Base-by-base conservation (phyloP, 345 rosid genomes). In the Gossypium raimondii region DNA sequence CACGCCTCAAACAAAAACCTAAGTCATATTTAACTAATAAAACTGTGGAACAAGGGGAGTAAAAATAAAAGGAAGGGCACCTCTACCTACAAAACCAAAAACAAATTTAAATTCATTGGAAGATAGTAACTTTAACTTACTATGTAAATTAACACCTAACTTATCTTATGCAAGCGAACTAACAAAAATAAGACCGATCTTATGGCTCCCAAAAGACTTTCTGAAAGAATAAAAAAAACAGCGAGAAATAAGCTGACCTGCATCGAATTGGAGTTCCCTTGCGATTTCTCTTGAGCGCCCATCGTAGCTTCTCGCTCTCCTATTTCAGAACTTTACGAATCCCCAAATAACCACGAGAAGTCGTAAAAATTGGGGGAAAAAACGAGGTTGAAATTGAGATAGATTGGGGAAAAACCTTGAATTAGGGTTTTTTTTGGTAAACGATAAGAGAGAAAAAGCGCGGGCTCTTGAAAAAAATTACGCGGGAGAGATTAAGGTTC, bases 201-300 rank as follows among this genome's bases (percentile, higher is more conserved):
- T 66, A 72, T 78, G 78, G 77, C 34, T 3, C 29, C 52, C 74
- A 73, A 16, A 58, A 14, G 14, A 77, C 8, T 50, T 11, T 59
- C 41, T 34, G 41, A 34, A 5, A 34, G 41, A 34, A 34, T 22
- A 22, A 14, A 44, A 80, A 22, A n/a, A 65, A 59, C 53, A 60
- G 58, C 70, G 76, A 66, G 9, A 63, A 16, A 78, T 11, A 18
- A 65, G 75, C 88, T 70, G 5, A 92, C 98, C 96, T 94, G 97
- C 96, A 95, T 82, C 88, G 94, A 79, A 85, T 89, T 91, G 77
- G 90, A 75, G 78, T 84, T 87, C 27, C 90, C 74, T 79, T 88
- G 90, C 7, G 92, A 86, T 84, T 95, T 95, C 79, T 91, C 98
- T 55, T 77, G 90, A 38, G 86, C 92, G 84, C 93, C 98, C 98